Conservation (phyloP, 805 yeast species). For the Ogataea naganishii region DNA sequence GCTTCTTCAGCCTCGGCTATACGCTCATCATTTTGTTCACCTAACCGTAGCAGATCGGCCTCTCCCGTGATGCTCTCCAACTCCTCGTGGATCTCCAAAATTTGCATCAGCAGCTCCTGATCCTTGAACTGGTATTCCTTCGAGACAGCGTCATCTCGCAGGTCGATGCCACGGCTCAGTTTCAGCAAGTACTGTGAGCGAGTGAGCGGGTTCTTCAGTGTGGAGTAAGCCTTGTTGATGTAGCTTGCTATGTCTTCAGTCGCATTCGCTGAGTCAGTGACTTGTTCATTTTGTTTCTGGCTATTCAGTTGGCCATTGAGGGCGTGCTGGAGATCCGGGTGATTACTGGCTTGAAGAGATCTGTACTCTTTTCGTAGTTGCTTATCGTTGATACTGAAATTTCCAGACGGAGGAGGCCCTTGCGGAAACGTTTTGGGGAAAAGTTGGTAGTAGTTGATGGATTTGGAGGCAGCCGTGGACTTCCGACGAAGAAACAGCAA, state of each 20-base stretch:
- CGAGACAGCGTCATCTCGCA: conserved; percentile 49
- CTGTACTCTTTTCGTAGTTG: conserved; percentile 69
- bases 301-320: conserved; percentile 16
- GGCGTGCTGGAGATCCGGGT: conserved; percentile 87
- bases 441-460: conserved; percentile 39
- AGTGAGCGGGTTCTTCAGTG: conserved; percentile 58
- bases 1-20: conserved; percentile 35
- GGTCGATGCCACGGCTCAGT: conserved; percentile 37
- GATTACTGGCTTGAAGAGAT: conserved; percentile 59
- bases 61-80: conserved; percentile 58
- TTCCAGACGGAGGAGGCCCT: conserved; percentile 53
- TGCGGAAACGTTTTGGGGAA: conserved; percentile 72
- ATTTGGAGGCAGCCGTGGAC: too few species aligned
- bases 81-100: conserved; percentile 79
- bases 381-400: conserved; percentile 48
- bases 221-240: conserved; percentile 71
- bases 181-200: conserved; percentile 57
- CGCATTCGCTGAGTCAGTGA: conserved; percentile 7
- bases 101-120: conserved; percentile 58
- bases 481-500: too few species aligned
- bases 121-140: conserved; percentile 27
- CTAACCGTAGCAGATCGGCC: conserved; percentile 45
- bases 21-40: conserved; percentile 47
- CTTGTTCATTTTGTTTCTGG: conserved; percentile 13
- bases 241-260: conserved; percentile 35